Evolutionary conservation across 2,329 filamentous ascomycete species (phyloP).

Genomic region (Alternaria brassicicola): DNA sequence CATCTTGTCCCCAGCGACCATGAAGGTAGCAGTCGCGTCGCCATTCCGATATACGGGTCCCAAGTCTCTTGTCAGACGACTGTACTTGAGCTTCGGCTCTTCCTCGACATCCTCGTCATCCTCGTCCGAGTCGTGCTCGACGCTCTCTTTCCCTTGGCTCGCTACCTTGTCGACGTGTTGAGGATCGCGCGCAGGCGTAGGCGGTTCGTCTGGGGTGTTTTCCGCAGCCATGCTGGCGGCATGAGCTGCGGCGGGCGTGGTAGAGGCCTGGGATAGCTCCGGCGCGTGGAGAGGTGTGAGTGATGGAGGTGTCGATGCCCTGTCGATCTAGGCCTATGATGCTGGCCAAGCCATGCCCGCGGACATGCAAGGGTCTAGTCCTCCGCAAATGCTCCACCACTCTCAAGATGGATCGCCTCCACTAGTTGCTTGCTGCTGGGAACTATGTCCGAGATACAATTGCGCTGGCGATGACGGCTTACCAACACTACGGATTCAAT

Average conservation of each 20-base stretch:
- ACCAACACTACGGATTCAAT: constrained; percentile 29
- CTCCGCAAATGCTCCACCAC: constrained; percentile 19
- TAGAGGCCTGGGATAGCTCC: constrained; percentile 26
- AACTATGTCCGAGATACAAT: constrained; percentile 24
- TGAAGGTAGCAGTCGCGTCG: constrained; percentile 89
- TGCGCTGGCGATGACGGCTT: constrained; percentile 33
- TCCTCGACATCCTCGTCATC: constrained; percentile 88
- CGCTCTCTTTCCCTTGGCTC: constrained; percentile 30
- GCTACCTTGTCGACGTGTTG: constrained; percentile 22
- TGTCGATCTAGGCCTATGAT: constrained; percentile 34
- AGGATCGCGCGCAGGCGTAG: constrained; percentile 42
- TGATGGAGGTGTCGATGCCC: constrained; percentile 24
- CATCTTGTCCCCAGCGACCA: constrained; percentile 97
- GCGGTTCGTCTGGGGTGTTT: constrained; percentile 41
- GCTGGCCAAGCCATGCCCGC: constrained; percentile 32
- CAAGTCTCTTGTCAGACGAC: constrained; percentile 80
- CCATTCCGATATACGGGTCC: constrained; percentile 87
- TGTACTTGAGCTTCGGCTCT: constrained; percentile 93
- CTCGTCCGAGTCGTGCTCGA: constrained; percentile 52
- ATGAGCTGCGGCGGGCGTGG: constrained; percentile 42
- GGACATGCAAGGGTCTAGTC: constrained; percentile 20
- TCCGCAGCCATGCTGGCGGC: constrained; percentile 51
- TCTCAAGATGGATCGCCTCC: background rate
- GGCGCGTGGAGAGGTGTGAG: constrained; percentile 27
- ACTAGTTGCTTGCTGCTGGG: background rate